Conservation (phyloP, 768 basidiomycete genomes). For the Leccinum subgranulosum region DNA sequence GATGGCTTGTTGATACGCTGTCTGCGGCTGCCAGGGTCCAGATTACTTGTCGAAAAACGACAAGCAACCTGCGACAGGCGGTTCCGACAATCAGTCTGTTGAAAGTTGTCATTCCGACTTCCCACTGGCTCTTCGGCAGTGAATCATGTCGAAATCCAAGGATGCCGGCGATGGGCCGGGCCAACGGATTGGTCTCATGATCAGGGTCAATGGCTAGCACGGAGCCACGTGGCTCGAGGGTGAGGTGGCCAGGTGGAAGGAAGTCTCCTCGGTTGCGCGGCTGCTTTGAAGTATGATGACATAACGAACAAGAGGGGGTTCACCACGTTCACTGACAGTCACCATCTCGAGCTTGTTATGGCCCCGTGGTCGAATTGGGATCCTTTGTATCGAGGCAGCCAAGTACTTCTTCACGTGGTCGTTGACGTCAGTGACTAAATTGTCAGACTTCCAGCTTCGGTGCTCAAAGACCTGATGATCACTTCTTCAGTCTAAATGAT, state of each 20-base stretch:
- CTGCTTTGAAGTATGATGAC: slow-evolving; percentile 36
- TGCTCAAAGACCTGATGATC: neutral
- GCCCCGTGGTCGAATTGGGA: neutral
- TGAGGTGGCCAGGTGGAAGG: slow-evolving; percentile 5
- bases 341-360: no score
- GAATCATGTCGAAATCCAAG: slow-evolving; percentile 30
- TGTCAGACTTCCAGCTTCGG: neutral
- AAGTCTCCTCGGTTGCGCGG: slow-evolving; percentile 41
- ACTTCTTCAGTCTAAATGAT: neutral
- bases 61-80: neutral
- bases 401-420: neutral
- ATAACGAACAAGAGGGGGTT: neutral
- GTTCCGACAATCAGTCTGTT: neutral
- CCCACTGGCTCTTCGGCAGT: slow-evolving; percentile 37
- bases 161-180: slow-evolving; percentile 43
- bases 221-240: neutral
- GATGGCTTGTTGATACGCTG: neutral
- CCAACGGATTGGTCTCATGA: slow-evolving; percentile 36
- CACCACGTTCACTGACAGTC: neutral
- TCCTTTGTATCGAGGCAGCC: neutral
- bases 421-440: neutral
- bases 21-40: no score
- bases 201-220: neutral
- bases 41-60: neutral
- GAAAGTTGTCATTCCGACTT: slow-evolving; percentile 28